Percentiles rank a stretch among this genome's conserved stretches.
Evolutionary conservation across 345 rosid genomes (phyloP).

Genomic region (Eucalyptus erythrocorys): DNA sequence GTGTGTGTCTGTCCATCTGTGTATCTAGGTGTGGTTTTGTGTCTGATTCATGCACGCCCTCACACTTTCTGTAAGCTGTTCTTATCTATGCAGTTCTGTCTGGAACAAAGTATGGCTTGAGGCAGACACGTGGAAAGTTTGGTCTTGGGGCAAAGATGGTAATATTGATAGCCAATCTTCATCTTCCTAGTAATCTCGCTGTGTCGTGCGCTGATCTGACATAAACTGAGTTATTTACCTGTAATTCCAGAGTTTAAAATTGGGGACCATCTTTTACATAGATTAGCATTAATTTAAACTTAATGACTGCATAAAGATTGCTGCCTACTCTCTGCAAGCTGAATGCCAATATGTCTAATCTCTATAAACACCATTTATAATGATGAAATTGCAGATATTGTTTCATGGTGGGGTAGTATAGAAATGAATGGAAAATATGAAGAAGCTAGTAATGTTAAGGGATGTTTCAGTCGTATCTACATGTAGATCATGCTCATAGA

Average conservation of each 20-base stretch:
- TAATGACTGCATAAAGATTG: background rate
- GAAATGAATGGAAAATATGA: background rate
- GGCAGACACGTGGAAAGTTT: constrained; percentile 98
- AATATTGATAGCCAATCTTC: background rate
- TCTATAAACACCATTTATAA: background rate
- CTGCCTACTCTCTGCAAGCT: background rate
- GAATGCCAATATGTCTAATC: background rate
- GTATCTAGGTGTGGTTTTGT: background rate
- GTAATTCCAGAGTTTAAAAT: background rate
- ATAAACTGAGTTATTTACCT: background rate
- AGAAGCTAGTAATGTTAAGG: background rate
- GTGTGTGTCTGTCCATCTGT: background rate
- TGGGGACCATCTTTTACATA: background rate
- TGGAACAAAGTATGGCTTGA: constrained; percentile 95
- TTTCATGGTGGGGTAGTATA: background rate
- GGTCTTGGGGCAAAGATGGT: constrained; percentile 99
- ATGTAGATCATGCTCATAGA: background rate
- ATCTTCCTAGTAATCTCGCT: background rate
- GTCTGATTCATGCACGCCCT: background rate
- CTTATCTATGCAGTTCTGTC: constrained; percentile 59
- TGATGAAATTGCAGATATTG: background rate
- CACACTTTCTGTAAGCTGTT: background rate
- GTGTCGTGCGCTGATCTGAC: background rate
- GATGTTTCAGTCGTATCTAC: background rate
- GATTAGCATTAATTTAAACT: background rate